These are phyloP conservation scores for Kwoniella europaea DNA, from an alignment of 768 basidiomycete genomes.

Conservation along the genomic window DNA sequence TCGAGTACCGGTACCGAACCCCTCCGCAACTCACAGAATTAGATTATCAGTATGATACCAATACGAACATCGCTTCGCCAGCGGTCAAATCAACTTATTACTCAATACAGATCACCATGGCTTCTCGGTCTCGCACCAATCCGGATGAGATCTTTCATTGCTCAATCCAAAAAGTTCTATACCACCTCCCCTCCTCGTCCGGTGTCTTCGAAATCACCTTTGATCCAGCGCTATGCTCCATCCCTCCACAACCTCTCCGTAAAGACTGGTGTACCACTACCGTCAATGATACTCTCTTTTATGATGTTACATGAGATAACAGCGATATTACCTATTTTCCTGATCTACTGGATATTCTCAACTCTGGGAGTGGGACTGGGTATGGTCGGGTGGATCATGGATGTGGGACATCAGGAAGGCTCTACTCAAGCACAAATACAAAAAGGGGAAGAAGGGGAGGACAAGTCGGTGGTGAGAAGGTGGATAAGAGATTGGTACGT, in stretches of 20 bases:
- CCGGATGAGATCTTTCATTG: not conserved
- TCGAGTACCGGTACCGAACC: no score
- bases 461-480: constrained; percentile 37
- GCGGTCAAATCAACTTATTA: no score
- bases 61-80: no score
- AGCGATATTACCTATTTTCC: constrained; percentile 74
- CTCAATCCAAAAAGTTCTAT: not conserved
- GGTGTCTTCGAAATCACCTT: constrained; percentile 15
- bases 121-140: not conserved
- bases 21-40: no score
- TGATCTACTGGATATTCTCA: constrained; percentile 73
- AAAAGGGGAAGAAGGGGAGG: constrained; percentile 8
- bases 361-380: constrained; percentile 71
- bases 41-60: no score
- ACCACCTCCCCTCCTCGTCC: not conserved
- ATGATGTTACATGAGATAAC: constrained; percentile 83
- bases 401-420: not conserved
- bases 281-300: constrained; percentile 79
- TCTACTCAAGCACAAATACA: not conserved
- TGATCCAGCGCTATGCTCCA: constrained; percentile 60
- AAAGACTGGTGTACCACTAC: constrained; percentile 74
- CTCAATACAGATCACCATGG: not conserved
- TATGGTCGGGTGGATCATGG: constrained; percentile 61
- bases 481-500: constrained; percentile 69
- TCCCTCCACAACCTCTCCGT: constrained; percentile 67